Percentiles rank a stretch among this genome's conserved stretches.
Conservation (phyloP, 176 grass and related monocot species). For the Themeda triandra region DNA sequence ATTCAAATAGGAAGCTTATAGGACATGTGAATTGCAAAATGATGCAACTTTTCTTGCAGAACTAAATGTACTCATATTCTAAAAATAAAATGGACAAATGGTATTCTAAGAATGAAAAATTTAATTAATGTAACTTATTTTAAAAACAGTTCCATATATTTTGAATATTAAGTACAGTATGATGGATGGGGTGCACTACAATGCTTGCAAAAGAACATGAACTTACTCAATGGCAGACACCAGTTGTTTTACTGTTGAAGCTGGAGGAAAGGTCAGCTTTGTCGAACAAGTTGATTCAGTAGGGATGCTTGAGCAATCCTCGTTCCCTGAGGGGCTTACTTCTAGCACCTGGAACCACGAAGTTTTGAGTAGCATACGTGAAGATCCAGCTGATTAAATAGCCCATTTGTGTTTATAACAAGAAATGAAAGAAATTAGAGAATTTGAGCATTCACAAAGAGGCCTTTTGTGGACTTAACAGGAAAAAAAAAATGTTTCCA, state of each 20-base stretch:
- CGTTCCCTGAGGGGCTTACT: constrained; percentile 23
- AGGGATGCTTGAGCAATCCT: constrained; percentile 13
- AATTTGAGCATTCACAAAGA: not conserved
- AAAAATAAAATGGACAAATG: not conserved
- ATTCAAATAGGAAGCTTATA: not conserved
- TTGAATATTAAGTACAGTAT: not conserved
- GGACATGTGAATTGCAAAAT: constrained; percentile 3
- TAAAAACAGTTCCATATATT: not conserved
- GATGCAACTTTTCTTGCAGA: not conserved
- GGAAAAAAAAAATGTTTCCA: not conserved
- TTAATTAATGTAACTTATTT: not conserved
- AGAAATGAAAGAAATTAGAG: not conserved
- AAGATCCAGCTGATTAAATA: constrained; percentile 4
- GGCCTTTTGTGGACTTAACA: not conserved
- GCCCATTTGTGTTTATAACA: constrained; percentile 1
- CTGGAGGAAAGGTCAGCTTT: constrained; percentile 54
- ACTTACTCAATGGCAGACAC: constrained; percentile 82
- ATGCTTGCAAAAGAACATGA: not conserved
- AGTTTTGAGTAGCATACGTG: not conserved
- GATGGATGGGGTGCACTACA: not conserved
- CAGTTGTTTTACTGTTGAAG: constrained; percentile 74
- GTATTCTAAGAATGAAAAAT: not conserved
- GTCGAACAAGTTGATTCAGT: constrained; percentile 16
- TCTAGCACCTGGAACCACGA: constrained; percentile 36
- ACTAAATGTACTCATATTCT: not conserved